Evolutionary conservation across 495 filamentous ascomycete genomes (phyloP).

Genomic region (Penicillium simplicissimum): DNA sequence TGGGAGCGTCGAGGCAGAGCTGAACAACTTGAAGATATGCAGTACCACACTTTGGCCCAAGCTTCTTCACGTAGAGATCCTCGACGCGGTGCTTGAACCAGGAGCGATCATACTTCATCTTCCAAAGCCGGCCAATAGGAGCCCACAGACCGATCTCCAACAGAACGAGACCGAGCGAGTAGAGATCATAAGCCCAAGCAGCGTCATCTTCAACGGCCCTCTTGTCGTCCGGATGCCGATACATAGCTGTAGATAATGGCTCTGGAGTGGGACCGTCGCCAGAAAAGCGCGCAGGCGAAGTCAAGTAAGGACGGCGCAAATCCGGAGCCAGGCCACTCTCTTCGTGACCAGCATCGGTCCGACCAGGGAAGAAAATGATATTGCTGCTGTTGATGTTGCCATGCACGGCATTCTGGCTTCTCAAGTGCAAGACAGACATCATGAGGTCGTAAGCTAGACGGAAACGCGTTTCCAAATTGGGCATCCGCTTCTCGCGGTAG

Average conservation of each 20-base stretch:
- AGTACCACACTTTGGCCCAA: constrained; percentile 71
- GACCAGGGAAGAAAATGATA: constrained; percentile 71
- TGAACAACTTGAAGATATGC: constrained; percentile 81
- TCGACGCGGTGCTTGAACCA: constrained; percentile 65
- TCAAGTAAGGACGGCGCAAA: constrained; percentile 73
- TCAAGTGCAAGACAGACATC: constrained; percentile 72
- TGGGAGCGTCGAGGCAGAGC: constrained; percentile 74
- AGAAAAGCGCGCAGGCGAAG: constrained; percentile 80
- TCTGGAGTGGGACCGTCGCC: constrained; percentile 57
- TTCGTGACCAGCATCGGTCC: constrained; percentile 41
- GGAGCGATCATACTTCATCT: constrained; percentile 62
- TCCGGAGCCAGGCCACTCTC: constrained; percentile 49
- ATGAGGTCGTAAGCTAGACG: constrained; percentile 77
- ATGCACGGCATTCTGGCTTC: constrained; percentile 74
- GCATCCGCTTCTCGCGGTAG: constrained; percentile 43
- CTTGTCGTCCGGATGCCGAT: constrained; percentile 77
- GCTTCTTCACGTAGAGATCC: constrained; percentile 61
- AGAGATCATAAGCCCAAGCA: constrained; percentile 72
- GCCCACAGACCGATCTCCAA: constrained; percentile 89
- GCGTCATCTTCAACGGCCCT: constrained; percentile 53
- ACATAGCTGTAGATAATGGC: constrained; percentile 60
- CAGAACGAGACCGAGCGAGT: constrained; percentile 79
- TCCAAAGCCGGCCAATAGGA: constrained; percentile 68
- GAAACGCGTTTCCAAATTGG: constrained; percentile 76
- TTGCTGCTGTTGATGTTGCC: constrained; percentile 79